Conservation (phyloP, 352 stramenopile genomes). For the Pythium aphanidermatum region DNA sequence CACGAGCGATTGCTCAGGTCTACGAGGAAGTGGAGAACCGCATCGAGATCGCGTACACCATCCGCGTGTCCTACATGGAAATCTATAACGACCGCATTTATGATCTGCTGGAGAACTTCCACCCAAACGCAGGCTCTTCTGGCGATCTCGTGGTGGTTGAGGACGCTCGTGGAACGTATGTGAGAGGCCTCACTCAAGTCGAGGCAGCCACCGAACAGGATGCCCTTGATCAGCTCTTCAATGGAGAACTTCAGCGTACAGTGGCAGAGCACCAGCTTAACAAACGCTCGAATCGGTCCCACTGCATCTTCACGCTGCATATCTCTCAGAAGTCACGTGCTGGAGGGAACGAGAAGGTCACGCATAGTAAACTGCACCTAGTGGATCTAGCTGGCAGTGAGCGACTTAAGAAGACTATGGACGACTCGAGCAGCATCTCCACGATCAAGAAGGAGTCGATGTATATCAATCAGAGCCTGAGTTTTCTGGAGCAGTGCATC, state of each 20-base stretch:
- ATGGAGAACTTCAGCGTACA: slow-evolving; percentile 88
- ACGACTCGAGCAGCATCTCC: slow-evolving; percentile 40
- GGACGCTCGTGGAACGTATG: slow-evolving; percentile 71
- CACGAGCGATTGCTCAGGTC: slow-evolving; percentile 80
- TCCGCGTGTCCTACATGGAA: slow-evolving; percentile 93
- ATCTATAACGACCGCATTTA: slow-evolving; percentile 96
- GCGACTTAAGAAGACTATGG: slow-evolving; percentile 91
- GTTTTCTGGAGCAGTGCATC: slow-evolving; percentile 94
- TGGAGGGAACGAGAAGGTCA: slow-evolving; percentile 64
- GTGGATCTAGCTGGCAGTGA: slow-evolving; percentile 95
- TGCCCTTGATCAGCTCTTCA: slow-evolving; percentile 90
- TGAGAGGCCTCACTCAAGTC: slow-evolving; percentile 85
- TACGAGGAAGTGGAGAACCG: slow-evolving; percentile 88
- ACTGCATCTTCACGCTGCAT: slow-evolving; percentile 92
- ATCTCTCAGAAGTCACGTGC: slow-evolving; percentile 85
- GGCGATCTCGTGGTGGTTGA: slow-evolving; percentile 84
- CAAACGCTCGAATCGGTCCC: slow-evolving; percentile 91
- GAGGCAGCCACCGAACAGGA: slow-evolving; percentile 78
- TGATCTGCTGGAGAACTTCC: slow-evolving; percentile 69
- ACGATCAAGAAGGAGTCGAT: slow-evolving; percentile 96
- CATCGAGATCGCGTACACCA: slow-evolving; percentile 83
- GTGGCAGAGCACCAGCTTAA: slow-evolving; percentile 93
- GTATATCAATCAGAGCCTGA: slow-evolving; percentile 97
- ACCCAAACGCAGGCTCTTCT: slow-evolving; percentile 8
- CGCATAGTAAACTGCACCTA: slow-evolving; percentile 90